Evolutionary conservation across 1,284 basidiomycete species (phyloP), one percentile per base, ranked within the genome.

Genomic region (Ceratobasidium sp.): DNA sequence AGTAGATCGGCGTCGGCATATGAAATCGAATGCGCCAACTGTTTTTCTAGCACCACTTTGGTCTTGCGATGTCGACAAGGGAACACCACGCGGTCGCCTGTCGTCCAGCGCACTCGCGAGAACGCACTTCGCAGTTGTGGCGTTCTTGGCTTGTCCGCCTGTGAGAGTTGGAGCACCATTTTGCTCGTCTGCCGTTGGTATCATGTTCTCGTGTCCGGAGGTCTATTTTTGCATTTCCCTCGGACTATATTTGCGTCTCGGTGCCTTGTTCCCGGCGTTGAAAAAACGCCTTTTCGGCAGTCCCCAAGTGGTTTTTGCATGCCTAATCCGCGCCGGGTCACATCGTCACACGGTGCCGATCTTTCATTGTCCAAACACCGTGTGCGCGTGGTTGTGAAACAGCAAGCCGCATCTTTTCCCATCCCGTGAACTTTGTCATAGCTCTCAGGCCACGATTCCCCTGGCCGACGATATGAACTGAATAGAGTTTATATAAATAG

Each of bases 1-100:
- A 32, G 19, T 9, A 40, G 61, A 75, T 75, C 71, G 61, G 32
- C 71, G 68, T 22, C 34, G 32, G 61, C 32, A 17, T 40, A 19
- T 37, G 54, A 71, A 57, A 61, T 71, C 56, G 44, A n/a, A 71
- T 70, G 40, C 43, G 3, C 8, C 40, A 57, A 17, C 34, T 37
- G 46, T 52, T 22, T 52, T 56, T 56, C 43, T 25, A 71, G 56
- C 56, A 11, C 43, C 11, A 25, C 56, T 64, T 44, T 29, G 61
- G 8, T 25, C 43, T 66, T 43, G 19, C 54, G 56, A 46, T 22
- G 71, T 75, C 62, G 71, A 75, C 71, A 75, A 64, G 71, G 71
- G 34, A 15, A 75, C 61, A 44, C 40, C 62, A 54, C 71, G 37
- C 52, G 49, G 46, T 46, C 17, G 61, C 8, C 37, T 37, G 37